These are phyloP conservation scores for Fragaria vesca DNA, from an alignment of 306 rosid genomes.

Conservation along the genomic window DNA sequence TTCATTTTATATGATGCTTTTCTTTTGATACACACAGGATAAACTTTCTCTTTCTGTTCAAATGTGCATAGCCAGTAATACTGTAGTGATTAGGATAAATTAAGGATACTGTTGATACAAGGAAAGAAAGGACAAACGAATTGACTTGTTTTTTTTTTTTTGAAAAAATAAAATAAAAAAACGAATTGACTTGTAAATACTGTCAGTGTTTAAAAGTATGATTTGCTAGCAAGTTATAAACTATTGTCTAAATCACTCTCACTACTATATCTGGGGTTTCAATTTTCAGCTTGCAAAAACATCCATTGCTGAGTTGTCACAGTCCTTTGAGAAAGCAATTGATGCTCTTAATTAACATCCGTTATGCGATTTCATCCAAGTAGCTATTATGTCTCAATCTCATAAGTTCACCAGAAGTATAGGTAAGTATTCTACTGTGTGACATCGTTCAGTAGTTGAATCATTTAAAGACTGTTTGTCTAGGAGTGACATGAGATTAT, in stretches of 20 bases:
- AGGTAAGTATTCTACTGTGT: constrained; percentile 34
- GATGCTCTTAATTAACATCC: constrained; percentile 30
- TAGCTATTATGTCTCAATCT: not conserved
- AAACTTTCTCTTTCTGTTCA: not conserved
- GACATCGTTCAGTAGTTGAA: constrained; percentile 7
- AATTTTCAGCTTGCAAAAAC: constrained; percentile 63
- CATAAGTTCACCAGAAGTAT: constrained; percentile 3
- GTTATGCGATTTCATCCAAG: no score
- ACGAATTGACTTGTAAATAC: no score
- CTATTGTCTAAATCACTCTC: not conserved
- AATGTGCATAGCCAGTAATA: not conserved
- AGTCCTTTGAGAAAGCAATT: constrained; percentile 69
- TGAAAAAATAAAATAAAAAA: no score
- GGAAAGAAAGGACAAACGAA: not conserved
- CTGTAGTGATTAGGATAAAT: not conserved
- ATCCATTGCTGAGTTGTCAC: constrained; percentile 61
- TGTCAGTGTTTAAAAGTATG: not conserved
- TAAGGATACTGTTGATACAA: not conserved
- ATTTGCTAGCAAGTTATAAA: not conserved
- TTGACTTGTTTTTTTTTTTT: not conserved
- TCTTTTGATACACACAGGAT: not conserved
- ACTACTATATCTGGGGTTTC: not conserved
- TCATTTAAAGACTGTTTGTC: no score
- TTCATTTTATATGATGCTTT: not conserved
- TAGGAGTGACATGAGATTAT: no score